A percentile compares a stretch with the other conserved stretches of the same genome.
Conservation (phyloP, 495 filamentous ascomycete species). For the Lasiosphaeria hispida region DNA sequence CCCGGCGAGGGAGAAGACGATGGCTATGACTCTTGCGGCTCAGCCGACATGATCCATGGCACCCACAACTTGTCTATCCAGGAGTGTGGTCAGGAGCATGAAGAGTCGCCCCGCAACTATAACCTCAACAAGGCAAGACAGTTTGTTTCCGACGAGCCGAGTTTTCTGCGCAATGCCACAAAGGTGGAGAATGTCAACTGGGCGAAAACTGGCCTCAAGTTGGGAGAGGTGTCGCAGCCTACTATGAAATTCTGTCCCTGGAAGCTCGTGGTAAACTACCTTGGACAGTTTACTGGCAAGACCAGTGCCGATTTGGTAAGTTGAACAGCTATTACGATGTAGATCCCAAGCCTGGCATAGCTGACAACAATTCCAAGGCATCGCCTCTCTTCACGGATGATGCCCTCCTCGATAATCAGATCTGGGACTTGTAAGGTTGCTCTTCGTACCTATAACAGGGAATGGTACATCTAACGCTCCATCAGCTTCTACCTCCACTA, state of each 20-base stretch:
- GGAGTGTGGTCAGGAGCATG: not conserved
- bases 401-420: slow-evolving; percentile 48
- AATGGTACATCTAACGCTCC: not conserved
- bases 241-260: slow-evolving; percentile 57
- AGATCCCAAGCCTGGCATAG: not conserved
- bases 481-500: slow-evolving; percentile 67
- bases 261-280: slow-evolving; percentile 56
- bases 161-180: not conserved
- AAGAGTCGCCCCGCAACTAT: not conserved
- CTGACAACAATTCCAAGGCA: slow-evolving; percentile 38
- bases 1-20: not conserved
- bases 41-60: slow-evolving; percentile 20
- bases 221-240: slow-evolving; percentile 27
- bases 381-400: slow-evolving; percentile 56
- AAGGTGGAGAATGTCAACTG: slow-evolving; percentile 22
- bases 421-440: slow-evolving; percentile 71
- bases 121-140: slow-evolving; percentile 25
- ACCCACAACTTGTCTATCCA: slow-evolving; percentile 13
- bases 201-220: slow-evolving; percentile 20
- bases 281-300: slow-evolving; percentile 55
- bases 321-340: not conserved
- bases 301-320: slow-evolving; percentile 43
- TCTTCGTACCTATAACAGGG: not conserved
- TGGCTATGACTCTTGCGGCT: slow-evolving; percentile 18
- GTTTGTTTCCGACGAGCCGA: slow-evolving; percentile 13